Conservation (phyloP, 2,329 filamentous ascomycete genomes). For the Knufia fluminis region DNA sequence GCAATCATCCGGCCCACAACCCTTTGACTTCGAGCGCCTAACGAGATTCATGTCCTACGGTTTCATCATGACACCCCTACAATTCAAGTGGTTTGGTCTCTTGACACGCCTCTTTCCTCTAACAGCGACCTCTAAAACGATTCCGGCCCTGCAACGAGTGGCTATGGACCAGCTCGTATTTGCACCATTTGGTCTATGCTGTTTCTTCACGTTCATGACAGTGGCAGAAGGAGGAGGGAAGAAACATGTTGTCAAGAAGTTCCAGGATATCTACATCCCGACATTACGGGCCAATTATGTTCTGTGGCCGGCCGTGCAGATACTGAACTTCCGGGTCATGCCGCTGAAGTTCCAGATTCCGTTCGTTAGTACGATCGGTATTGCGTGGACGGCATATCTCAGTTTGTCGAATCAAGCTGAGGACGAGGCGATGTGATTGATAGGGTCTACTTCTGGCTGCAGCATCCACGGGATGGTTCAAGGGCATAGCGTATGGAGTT, state of each 20-base stretch:
- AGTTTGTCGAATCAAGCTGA: slow-evolving; percentile 84
- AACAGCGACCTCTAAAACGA: slow-evolving; percentile 62
- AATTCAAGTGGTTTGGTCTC: slow-evolving; percentile 94
- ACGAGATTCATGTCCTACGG: slow-evolving; percentile 96
- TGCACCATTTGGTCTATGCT: slow-evolving; percentile 74
- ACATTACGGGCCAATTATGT: slow-evolving; percentile 93
- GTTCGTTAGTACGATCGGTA: slow-evolving; percentile 91
- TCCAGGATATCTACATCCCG: slow-evolving; percentile 86
- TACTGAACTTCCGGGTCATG: slow-evolving; percentile 92
- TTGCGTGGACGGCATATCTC: slow-evolving; percentile 95
- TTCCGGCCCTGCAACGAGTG: slow-evolving; percentile 78
- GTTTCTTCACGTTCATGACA: slow-evolving; percentile 96
- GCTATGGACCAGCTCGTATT: slow-evolving; percentile 89
- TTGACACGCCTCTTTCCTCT: slow-evolving; percentile 75
- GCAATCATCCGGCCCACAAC: slow-evolving; percentile 55
- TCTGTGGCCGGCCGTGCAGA: slow-evolving; percentile 90
- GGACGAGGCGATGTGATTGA: slow-evolving; percentile 26
- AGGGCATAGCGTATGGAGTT: background rate
- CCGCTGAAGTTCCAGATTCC: slow-evolving; percentile 94
- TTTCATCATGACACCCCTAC: slow-evolving; percentile 88
- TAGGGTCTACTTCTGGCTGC: background rate
- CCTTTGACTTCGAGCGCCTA: slow-evolving; percentile 91
- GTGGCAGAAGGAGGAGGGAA: slow-evolving; percentile 83
- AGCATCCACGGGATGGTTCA: background rate
- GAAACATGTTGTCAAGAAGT: slow-evolving; percentile 69